A percentile compares a stretch with the other conserved stretches of the same genome.
Evolutionary conservation across 768 basidiomycete genomes (phyloP).

Genomic region (Stropharia rugosoannulata): DNA sequence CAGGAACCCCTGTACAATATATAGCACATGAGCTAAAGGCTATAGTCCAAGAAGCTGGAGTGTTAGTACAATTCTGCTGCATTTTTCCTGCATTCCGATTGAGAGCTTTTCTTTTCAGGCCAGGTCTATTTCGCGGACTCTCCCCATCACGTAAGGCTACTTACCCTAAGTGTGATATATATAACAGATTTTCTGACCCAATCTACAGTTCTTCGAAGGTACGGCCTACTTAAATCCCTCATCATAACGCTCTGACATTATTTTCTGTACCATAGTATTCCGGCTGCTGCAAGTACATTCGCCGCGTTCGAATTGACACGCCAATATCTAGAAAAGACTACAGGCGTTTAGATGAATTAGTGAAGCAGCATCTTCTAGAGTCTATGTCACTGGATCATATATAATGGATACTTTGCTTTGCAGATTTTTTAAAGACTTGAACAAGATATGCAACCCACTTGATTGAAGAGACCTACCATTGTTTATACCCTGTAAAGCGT

Average conservation of each 20-base stretch:
- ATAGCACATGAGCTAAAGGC: slow-evolving; percentile 67
- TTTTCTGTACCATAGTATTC: slow-evolving; percentile 54
- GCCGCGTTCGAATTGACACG: slow-evolving; percentile 80
- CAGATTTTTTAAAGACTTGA: too few species aligned
- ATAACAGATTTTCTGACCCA: not conserved
- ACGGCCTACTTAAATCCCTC: slow-evolving; percentile 6
- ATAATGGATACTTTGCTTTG: too few species aligned
- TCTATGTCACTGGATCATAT: too few species aligned
- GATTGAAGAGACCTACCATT: too few species aligned
- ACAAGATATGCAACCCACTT: too few species aligned
- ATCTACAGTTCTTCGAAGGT: slow-evolving; percentile 63
- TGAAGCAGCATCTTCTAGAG: too few species aligned
- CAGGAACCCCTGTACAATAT: slow-evolving; percentile 72
- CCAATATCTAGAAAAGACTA: not conserved
- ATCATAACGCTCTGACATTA: too few species aligned
- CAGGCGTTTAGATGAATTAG: not conserved
- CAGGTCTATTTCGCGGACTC: slow-evolving; percentile 71
- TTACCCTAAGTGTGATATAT: not conserved
- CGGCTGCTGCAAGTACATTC: slow-evolving; percentile 89
- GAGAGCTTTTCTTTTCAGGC: slow-evolving; percentile 28
- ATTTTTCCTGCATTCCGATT: not conserved
- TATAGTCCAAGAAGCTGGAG: slow-evolving; percentile 70
- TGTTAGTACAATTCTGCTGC: slow-evolving; percentile 43
- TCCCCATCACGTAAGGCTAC: slow-evolving; percentile 70
- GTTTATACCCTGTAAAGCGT: too few species aligned